A percentile compares a stretch with the other conserved stretches of the same genome.
phyloP scores from a whole-genome alignment of 2,329 filamentous ascomycete genomes.

The Pseudocercospora fijiensis region DNA sequence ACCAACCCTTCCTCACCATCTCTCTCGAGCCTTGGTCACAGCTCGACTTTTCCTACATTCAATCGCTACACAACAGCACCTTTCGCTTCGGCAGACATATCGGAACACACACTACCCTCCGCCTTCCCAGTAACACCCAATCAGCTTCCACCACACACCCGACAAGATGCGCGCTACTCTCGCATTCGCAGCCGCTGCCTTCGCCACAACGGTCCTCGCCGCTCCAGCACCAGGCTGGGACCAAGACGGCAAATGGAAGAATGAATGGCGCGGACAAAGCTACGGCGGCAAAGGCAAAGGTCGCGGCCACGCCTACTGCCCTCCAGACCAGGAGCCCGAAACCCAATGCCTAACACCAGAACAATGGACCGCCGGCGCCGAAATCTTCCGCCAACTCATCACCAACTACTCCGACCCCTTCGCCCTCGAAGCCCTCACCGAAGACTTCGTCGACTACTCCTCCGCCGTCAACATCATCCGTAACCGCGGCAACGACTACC shows the following conservation, averaged over 20 bases:
- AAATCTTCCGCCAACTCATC: slow-evolving; percentile 35
- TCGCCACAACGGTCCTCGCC: slow-evolving; percentile 23
- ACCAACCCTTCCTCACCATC: slow-evolving; percentile 7
- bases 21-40: slow-evolving; percentile 6
- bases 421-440: slow-evolving; percentile 32
- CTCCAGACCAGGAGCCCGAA: not conserved
- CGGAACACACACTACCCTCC: not conserved
- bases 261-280: slow-evolving; percentile 21
- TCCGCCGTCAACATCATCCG: slow-evolving; percentile 37
- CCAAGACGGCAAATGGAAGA: slow-evolving; percentile 14
- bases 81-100: slow-evolving; percentile 12
- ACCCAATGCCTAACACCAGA: slow-evolving; percentile 27
- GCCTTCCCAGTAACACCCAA: not conserved
- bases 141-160: slow-evolving; percentile 7
- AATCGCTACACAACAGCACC: slow-evolving; percentile 11
- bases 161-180: slow-evolving; percentile 28
- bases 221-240: slow-evolving; percentile 22
- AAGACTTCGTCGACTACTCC: slow-evolving; percentile 36
- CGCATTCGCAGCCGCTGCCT: slow-evolving; percentile 24
- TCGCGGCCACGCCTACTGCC: slow-evolving; percentile 17
- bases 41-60: slow-evolving; percentile 3
- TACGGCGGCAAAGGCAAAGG: slow-evolving; percentile 26
- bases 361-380: slow-evolving; percentile 29
- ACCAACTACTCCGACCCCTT: slow-evolving; percentile 34
- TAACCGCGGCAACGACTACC: slow-evolving; percentile 31